Evolutionary conservation across 306 rosid genomes (phyloP).

Genomic region (Neltuma alba): DNA sequence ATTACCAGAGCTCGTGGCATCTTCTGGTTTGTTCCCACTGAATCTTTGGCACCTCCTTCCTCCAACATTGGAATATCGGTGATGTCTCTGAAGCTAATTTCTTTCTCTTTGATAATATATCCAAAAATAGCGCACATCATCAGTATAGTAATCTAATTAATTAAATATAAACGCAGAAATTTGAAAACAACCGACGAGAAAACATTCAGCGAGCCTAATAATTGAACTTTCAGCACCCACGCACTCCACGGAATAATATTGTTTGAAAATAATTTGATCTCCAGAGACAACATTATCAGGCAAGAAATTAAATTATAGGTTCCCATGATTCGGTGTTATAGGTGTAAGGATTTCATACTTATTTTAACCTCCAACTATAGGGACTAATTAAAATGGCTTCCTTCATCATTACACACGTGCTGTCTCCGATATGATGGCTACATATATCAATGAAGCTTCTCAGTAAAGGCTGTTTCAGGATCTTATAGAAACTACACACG

Average conservation of each 20-base stretch:
- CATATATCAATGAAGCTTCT: constrained; percentile 41
- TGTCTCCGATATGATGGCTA: constrained; percentile 43
- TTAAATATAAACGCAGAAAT: neutral
- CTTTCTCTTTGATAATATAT: constrained; percentile 46
- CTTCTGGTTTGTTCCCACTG: constrained; percentile 41
- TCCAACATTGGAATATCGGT: constrained; percentile 25
- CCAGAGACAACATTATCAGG: constrained; percentile 19
- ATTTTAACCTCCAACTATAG: constrained; percentile 37
- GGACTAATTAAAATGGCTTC: constrained; percentile 24
- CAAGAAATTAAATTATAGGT: constrained; percentile 18
- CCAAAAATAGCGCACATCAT: neutral
- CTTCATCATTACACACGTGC: constrained; percentile 50
- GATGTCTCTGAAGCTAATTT: constrained; percentile 53
- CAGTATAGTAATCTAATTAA: neutral
- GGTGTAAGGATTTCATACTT: neutral
- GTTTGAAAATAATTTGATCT: constrained; percentile 24
- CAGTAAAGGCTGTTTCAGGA: constrained; percentile 18
- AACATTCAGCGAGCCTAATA: neutral
- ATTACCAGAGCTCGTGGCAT: constrained; percentile 87
- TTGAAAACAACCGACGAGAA: neutral
- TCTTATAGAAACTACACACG: neutral
- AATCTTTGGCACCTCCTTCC: constrained; percentile 29
- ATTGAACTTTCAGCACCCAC: constrained; percentile 11
- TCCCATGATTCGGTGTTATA: constrained; percentile 35
- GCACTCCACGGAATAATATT: constrained; percentile 16